Evolutionary conservation across 148 eudicot genomes (phyloP).

Genomic region (Simmondsia chinensis): DNA sequence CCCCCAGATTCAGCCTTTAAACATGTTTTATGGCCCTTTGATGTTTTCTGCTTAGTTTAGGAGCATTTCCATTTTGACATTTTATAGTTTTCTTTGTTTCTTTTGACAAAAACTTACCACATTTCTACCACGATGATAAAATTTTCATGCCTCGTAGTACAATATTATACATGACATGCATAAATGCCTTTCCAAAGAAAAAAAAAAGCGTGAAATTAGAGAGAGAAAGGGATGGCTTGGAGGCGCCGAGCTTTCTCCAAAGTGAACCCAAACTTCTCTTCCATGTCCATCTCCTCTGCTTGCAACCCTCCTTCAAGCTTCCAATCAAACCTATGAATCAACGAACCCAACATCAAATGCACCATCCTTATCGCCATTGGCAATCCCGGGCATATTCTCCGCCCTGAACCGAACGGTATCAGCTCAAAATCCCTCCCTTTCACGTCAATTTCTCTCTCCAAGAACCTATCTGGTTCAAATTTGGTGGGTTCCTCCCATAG

Average conservation of each 20-base stretch:
- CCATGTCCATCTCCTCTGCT: slow-evolving; percentile 24
- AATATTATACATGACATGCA: too few relatives aligned
- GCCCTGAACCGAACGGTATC: slow-evolving; percentile 22
- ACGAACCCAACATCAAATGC: slow-evolving; percentile 21
- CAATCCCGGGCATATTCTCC: slow-evolving; percentile 30
- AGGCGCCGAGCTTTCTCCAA: slow-evolving; percentile 16
- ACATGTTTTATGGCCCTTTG: too few relatives aligned
- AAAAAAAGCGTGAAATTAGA: too few relatives aligned
- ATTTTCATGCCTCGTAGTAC: too few relatives aligned
- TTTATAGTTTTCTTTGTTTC: too few relatives aligned
- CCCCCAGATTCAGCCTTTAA: too few relatives aligned
- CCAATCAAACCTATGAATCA: slow-evolving; percentile 29
- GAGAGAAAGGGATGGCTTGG: slow-evolving; percentile 6
- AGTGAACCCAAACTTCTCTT: slow-evolving; percentile 22
- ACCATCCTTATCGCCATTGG: slow-evolving; percentile 27
- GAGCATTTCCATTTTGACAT: too few relatives aligned
- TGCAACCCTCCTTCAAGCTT: slow-evolving; percentile 16
- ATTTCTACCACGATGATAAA: too few relatives aligned
- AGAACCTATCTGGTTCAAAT: slow-evolving; percentile 28
- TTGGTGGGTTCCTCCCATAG: slow-evolving; percentile 19
- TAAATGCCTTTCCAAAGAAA: too few relatives aligned
- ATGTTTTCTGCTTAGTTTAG: too few relatives aligned
- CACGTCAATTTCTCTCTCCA: slow-evolving; percentile 20
- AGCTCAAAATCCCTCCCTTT: slow-evolving; percentile 23
- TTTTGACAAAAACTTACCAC: too few relatives aligned